Evolutionary conservation across 2,329 filamentous ascomycete species (phyloP).

Genomic region (Paecilomyces formosus): DNA sequence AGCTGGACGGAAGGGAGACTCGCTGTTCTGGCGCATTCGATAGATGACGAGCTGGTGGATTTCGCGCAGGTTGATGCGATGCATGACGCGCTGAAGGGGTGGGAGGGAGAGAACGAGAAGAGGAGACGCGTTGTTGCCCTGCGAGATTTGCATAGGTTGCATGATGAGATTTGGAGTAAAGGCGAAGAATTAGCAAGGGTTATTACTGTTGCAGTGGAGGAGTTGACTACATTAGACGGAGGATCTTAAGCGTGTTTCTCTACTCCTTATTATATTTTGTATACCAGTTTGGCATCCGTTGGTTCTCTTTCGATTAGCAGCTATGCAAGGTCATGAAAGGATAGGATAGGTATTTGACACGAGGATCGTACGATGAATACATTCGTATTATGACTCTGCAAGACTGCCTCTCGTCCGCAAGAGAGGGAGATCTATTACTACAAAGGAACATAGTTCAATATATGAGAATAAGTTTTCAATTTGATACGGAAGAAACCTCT

Average conservation of each 20-base stretch:
- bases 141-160: slow-evolving; percentile 26
- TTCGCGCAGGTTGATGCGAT: slow-evolving; percentile 31
- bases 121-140: slow-evolving; percentile 33
- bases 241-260: neutral
- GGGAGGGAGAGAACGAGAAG: slow-evolving; percentile 37
- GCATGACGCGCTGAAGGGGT: slow-evolving; percentile 44
- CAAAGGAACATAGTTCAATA: neutral
- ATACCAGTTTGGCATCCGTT: neutral
- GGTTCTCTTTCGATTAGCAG: too few species aligned
- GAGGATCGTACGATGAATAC: too few species aligned
- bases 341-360: too few species aligned
- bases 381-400: too few species aligned
- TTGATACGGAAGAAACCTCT: neutral
- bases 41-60: slow-evolving; percentile 36
- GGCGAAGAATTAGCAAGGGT: slow-evolving; percentile 33
- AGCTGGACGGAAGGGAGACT: slow-evolving; percentile 28
- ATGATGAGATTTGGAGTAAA: slow-evolving; percentile 36
- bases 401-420: too few species aligned
- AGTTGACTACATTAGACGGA: slow-evolving; percentile 16
- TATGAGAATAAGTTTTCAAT: neutral
- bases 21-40: slow-evolving; percentile 33
- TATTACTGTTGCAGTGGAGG: slow-evolving; percentile 23
- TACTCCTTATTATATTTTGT: neutral
- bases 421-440: too few species aligned
- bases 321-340: too few species aligned